Conservation (phyloP, 139 green algal genomes). For the Micractinium sp. region DNA sequence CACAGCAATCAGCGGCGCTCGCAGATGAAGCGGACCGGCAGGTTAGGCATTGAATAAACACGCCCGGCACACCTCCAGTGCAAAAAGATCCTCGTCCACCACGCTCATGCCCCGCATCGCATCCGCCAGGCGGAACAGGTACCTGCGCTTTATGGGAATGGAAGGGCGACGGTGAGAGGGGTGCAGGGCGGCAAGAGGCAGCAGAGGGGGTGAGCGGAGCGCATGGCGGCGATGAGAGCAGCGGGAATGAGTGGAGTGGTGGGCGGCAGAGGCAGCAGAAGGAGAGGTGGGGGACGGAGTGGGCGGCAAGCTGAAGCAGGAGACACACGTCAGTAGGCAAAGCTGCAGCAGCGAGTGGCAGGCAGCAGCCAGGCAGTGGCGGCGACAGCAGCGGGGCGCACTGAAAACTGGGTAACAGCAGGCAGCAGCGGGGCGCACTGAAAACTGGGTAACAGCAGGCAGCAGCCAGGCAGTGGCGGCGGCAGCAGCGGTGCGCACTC, state of each 20-base stretch:
- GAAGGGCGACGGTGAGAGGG: neutral
- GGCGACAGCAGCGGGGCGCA: neutral
- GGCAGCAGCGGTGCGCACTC: constrained; percentile 34
- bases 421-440: neutral
- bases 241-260: too few species aligned
- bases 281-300: too few species aligned
- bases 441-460: neutral
- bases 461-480: neutral
- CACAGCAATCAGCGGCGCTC: too few species aligned
- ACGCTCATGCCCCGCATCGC: constrained; percentile 13
- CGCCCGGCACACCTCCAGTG: constrained; percentile 2
- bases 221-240: too few species aligned
- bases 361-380: neutral
- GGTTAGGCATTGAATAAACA: neutral
- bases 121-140: constrained; percentile 62
- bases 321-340: too few species aligned
- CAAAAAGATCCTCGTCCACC: constrained; percentile 15
- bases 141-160: constrained; percentile 23
- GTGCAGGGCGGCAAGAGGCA: neutral
- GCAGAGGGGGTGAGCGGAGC: neutral
- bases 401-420: constrained; percentile 37
- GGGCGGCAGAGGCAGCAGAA: neutral
- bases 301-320: too few species aligned
- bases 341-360: too few species aligned
- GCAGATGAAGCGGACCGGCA: too few species aligned